A percentile compares a stretch with the other conserved stretches of the same genome.
Evolutionary conservation across 2,329 filamentous ascomycete species (phyloP).

Genomic region (Atkinsonella texensis): DNA sequence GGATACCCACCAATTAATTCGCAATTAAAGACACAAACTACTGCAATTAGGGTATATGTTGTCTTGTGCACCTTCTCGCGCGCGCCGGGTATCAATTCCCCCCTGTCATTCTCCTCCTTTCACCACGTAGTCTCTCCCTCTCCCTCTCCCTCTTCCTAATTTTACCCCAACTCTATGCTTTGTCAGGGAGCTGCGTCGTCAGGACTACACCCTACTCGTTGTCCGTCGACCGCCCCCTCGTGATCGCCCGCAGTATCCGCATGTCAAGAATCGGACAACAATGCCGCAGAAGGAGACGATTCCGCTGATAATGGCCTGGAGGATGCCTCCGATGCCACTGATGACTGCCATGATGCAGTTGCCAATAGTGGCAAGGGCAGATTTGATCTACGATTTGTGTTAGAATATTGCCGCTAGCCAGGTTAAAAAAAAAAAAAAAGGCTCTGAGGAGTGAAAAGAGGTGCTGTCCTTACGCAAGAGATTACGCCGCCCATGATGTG

Average conservation of each 20-base stretch:
- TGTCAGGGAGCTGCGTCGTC: background rate
- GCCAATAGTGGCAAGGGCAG: slow-evolving; percentile 52
- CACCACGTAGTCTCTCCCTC: background rate
- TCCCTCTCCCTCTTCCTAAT: background rate
- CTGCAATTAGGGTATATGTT: slow-evolving; percentile 4
- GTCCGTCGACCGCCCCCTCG: slow-evolving; percentile 9
- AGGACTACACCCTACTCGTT: slow-evolving; percentile 12
- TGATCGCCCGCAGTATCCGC: slow-evolving; percentile 27
- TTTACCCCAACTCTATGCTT: background rate
- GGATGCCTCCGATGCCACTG: slow-evolving; percentile 51
- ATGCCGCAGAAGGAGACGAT: slow-evolving; percentile 53
- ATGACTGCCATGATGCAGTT: slow-evolving; percentile 56
- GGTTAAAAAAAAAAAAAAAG: background rate
- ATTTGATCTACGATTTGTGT: slow-evolving; percentile 34
- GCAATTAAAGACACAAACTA: background rate
- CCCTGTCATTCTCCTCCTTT: background rate
- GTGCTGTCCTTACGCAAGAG: slow-evolving; percentile 56
- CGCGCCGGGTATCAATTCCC: slow-evolving; percentile 1
- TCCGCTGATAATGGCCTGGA: slow-evolving; percentile 55
- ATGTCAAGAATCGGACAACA: slow-evolving; percentile 54
- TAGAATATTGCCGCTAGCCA: background rate
- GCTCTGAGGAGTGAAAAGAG: background rate
- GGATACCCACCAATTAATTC: slow-evolving; percentile 6
- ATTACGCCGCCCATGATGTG: slow-evolving; percentile 65
- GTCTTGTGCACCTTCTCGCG: background rate